phyloP scores from a whole-genome alignment of 228 moss, liverwort and hornwort genomes.

The Sphagnum magellanicum region DNA sequence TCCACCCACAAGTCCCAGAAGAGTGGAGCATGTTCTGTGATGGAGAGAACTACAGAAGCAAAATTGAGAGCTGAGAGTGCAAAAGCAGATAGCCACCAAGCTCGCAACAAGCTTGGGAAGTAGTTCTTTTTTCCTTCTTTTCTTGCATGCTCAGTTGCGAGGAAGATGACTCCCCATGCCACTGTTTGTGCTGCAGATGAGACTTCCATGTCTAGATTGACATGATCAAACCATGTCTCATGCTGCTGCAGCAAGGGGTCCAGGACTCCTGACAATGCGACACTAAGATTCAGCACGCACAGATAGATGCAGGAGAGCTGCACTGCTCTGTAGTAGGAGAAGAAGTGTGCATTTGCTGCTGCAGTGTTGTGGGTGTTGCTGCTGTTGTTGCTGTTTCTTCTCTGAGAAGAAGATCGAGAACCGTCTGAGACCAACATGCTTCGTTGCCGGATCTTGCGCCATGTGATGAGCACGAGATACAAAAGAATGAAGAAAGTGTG shows the following conservation, averaged over 20 bases:
- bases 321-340: not conserved
- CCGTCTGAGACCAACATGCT: not conserved
- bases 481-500: not conserved
- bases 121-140: conserved; percentile 7
- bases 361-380: no score
- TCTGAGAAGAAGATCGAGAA: not conserved
- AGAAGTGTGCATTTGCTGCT: no score
- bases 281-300: not conserved
- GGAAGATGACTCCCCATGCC: conserved; percentile 10
- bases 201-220: conserved; percentile 23
- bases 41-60: not conserved
- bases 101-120: conserved; percentile 1
- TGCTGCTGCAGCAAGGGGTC: not conserved
- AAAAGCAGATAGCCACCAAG: conserved; percentile 14
- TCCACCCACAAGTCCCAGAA: not conserved
- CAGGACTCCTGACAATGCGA: conserved; percentile 20
- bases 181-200: conserved; percentile 18
- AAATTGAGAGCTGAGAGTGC: not conserved
- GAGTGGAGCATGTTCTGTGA: no score
- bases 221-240: conserved; percentile 14
- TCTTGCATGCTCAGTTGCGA: not conserved
- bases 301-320: conserved; percentile 1
- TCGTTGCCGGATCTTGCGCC: not conserved
- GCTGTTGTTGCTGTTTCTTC: not conserved
- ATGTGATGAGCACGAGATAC: not conserved